Conservation (phyloP, 192 early-diverging fungal species). For the Kappamyces sp. region DNA sequence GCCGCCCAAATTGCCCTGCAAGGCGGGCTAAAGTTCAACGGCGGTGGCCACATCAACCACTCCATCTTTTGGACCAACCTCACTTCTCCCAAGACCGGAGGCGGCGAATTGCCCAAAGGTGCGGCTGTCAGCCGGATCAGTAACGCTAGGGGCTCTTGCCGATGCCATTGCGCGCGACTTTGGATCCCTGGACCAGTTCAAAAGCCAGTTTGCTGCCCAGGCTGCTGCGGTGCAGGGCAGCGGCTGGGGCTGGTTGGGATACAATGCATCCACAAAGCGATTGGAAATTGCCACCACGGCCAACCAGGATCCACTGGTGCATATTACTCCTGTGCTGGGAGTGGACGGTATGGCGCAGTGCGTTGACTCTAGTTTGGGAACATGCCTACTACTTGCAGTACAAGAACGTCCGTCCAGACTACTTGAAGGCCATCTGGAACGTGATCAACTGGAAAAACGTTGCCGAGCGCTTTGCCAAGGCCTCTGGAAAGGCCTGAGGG, state of each 20-base stretch:
- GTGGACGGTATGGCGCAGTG: slow-evolving; percentile 94
- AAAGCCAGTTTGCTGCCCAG: slow-evolving; percentile 65
- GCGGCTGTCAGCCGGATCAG: slow-evolving; percentile 12
- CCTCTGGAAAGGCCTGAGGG: slow-evolving; percentile 12
- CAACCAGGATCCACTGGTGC: slow-evolving; percentile 81
- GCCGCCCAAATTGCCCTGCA: slow-evolving; percentile 71
- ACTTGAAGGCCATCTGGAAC: slow-evolving; percentile 90
- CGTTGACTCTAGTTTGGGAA: slow-evolving; percentile 7
- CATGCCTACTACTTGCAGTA: slow-evolving; percentile 94
- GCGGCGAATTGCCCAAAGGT: slow-evolving; percentile 68
- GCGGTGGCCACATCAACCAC: slow-evolving; percentile 85
- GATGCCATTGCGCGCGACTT: slow-evolving; percentile 74
- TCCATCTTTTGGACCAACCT: slow-evolving; percentile 94
- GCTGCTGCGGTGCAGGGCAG: slow-evolving; percentile 83
- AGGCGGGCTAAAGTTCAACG: slow-evolving; percentile 83
- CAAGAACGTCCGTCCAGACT: slow-evolving; percentile 96
- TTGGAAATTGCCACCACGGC: slow-evolving; percentile 81
- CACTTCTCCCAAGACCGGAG: slow-evolving; percentile 70
- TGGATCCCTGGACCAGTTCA: slow-evolving; percentile 77
- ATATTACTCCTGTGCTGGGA: slow-evolving; percentile 76
- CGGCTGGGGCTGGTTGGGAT: slow-evolving; percentile 97
- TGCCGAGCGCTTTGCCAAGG: slow-evolving; percentile 72
- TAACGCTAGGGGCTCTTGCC: slow-evolving; percentile 44
- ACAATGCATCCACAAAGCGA: slow-evolving; percentile 68
- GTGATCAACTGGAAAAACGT: slow-evolving; percentile 99